Evolutionary conservation across 371 early-diverging fungal species (phyloP), one percentile per base, ranked within the genome.

Genomic region (Mucor saturninus): DNA sequence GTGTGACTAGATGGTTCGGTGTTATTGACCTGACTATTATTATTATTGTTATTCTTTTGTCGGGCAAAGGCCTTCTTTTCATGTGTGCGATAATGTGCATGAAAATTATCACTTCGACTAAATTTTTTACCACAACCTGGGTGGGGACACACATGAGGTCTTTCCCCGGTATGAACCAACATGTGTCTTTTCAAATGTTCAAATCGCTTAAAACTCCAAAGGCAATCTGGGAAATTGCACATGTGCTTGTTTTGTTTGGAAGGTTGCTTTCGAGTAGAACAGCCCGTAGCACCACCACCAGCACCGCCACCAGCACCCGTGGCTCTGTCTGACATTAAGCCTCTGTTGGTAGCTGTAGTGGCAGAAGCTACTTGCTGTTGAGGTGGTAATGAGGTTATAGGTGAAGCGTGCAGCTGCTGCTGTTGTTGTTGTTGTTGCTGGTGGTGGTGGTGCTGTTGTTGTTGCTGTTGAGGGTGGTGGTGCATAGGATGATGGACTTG

Each of bases 141-240:
- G 56, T 83, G 78, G 35, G 79, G 80, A 62, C 93, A 93, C 4
- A 79, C 78, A 71, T 85, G 89, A 21, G 92, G 83, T 31, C 88
- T 74, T 60, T 86, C 88, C 14, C 85, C 86, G 10, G 88, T 84
- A 56, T 87, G 88, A n/a, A 87, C 86, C 14, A 91, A 68, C 81
- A 87, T 85, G 66, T 93, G 95, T 26, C 96, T 73, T 62, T 93
- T 91, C 45, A 95, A 73, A 74, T 95, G 94, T 65, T 95, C 95
- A 70, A 83, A 89, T 7, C 95, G 79, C 71, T 93, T 94, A 54
- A 87, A 87, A 53, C 84, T 84, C 86, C 84, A 85, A 8, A 74
- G 70, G 55, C 88, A 87, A 4, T 78, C 75, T 15, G 83, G 83
- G 58, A 75, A 80, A 21, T 63, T 78, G 67, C 87, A 87, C 13